Evolutionary conservation across 192 early-diverging fungal genomes (phyloP).

Genomic region (Paraglomus occultum): DNA sequence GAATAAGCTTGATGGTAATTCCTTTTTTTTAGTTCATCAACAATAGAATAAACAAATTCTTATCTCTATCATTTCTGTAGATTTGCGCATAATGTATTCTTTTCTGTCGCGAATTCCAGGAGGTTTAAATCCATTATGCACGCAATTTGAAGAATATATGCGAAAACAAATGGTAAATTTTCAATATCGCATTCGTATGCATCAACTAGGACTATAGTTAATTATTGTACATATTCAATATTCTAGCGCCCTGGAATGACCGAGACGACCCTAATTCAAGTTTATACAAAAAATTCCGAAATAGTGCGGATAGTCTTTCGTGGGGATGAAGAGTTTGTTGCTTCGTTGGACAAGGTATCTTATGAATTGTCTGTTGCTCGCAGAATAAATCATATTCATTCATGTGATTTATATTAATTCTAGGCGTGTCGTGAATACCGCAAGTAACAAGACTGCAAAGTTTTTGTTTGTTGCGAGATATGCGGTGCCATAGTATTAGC

Average conservation of each 20-base stretch:
- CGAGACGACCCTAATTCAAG: constrained; percentile 79
- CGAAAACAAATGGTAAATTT: constrained; percentile 29
- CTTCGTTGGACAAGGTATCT: constrained; percentile 81
- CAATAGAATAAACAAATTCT: background rate
- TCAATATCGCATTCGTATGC: background rate
- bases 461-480: too few species aligned
- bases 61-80: constrained; percentile 31
- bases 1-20: constrained; percentile 71
- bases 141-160: constrained; percentile 75
- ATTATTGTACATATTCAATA: background rate
- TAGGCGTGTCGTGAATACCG: too few species aligned
- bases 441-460: too few species aligned
- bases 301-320: constrained; percentile 77
- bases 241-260: constrained; percentile 74
- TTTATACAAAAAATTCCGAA: constrained; percentile 83
- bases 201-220: background rate
- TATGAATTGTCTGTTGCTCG: too few species aligned
- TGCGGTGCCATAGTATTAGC: too few species aligned
- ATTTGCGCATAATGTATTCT: constrained; percentile 83
- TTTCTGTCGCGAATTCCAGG: constrained; percentile 80
- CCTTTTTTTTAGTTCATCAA: background rate
- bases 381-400: too few species aligned
- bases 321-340: constrained; percentile 83
- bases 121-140: constrained; percentile 78
- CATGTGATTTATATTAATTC: too few species aligned